Evolutionary conservation across 805 yeast genomes (phyloP), one percentile per base, ranked within the genome.

Genomic region (Lipomyces yamadae): DNA sequence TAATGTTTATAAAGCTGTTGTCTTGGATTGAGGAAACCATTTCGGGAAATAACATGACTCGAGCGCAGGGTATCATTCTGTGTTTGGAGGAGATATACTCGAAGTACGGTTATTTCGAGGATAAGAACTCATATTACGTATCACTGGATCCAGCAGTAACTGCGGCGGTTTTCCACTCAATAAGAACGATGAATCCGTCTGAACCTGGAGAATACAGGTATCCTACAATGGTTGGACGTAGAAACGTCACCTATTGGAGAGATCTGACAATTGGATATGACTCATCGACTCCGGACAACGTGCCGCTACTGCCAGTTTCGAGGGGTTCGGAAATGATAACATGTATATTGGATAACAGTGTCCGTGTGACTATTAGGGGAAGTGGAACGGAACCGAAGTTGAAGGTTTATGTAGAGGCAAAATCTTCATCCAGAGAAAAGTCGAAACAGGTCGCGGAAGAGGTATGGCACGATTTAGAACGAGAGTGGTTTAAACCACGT

Each of bases 351-450:
- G 67, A 70, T 15, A 76, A 73, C 1, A 84, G 81, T 54, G 86
- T 91, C 1, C 79, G 96, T 45, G 88, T 93, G 74, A 93, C 98
- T 0, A 87, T 91, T 60, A 83, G 99, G 62, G 98, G 98, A 0
- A 91, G 97, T 2, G 99, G 99, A 10, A 94, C 99, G 0, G 99
- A 94, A 76, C 98, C 98, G 2, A 94, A 94, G 76, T 81, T 94
- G 70, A 94, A 94, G 77, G 90, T 94, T 0, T 94, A 94, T 78
- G 88, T 94, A 42, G 99, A 94, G 75, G 95, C 96, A 0, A 77
- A 78, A 54, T 83, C 91, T 0, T 48, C 65, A n/a, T 60, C 69
- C 0, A 76, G 80, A 7, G 90, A 83, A 56, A 74, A 66, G 0
- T 74, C 77, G 2, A 67, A 72, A 0, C 66, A 55, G 0, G 74